phyloP scores from a whole-genome alignment of 1,284 basidiomycete species.

The Sporisorium reilianum region DNA sequence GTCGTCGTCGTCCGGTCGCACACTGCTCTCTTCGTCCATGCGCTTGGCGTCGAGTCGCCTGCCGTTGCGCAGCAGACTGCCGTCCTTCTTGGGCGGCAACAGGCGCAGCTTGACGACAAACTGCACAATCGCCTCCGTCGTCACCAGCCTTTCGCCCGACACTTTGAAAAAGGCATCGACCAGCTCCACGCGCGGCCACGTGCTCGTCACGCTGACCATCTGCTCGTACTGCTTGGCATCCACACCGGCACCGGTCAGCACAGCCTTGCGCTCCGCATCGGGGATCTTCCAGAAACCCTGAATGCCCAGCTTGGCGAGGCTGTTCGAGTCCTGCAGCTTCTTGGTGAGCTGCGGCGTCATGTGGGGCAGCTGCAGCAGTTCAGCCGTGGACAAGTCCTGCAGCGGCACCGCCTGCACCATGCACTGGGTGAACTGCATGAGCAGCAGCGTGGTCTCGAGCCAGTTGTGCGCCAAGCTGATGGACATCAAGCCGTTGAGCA shows the following conservation, averaged over 20 bases:
- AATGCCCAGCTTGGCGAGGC: slow-evolving; percentile 53
- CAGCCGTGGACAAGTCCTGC: slow-evolving; percentile 42
- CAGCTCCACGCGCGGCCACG: slow-evolving; percentile 84
- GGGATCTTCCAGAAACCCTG: slow-evolving; percentile 67
- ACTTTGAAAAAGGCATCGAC: slow-evolving; percentile 85
- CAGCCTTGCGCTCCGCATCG: slow-evolving; percentile 71
- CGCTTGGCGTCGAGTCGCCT: slow-evolving; percentile 50
- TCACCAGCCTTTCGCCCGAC: slow-evolving; percentile 87
- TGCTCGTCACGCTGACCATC: slow-evolving; percentile 78
- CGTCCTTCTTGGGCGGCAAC: slow-evolving; percentile 72
- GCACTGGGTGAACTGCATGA: slow-evolving; percentile 86
- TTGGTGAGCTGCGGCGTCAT: slow-evolving; percentile 49
- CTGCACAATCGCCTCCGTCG: slow-evolving; percentile 88
- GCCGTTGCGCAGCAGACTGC: slow-evolving; percentile 56
- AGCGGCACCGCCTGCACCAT: slow-evolving; percentile 82
- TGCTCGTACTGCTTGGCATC: slow-evolving; percentile 72
- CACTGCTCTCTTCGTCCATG: slow-evolving; percentile 70
- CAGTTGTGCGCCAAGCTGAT: slow-evolving; percentile 89
- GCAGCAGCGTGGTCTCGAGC: slow-evolving; percentile 82
- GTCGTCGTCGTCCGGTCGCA: slow-evolving; percentile 62
- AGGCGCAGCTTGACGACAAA: slow-evolving; percentile 85
- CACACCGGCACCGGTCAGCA: slow-evolving; percentile 46
- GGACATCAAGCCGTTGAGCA: slow-evolving; percentile 84
- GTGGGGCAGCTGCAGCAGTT: slow-evolving; percentile 65
- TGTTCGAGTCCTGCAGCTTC: slow-evolving; percentile 39